A percentile compares a stretch with the other conserved stretches of the same genome.
Conservation (phyloP, 768 basidiomycete species). For the Phanerochaete carnosa region DNA sequence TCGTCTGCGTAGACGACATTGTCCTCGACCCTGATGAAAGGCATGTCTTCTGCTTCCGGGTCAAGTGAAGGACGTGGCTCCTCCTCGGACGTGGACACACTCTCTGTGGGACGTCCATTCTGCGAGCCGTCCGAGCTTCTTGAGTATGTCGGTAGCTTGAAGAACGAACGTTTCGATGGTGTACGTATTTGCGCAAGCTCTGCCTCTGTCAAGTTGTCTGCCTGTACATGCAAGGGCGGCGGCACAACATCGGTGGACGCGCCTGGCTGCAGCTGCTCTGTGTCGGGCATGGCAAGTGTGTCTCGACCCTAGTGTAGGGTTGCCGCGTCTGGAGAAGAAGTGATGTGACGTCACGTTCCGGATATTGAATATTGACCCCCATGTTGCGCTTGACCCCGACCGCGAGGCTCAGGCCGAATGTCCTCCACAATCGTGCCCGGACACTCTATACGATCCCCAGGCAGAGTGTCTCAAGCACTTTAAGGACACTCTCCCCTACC, state of each 20-base stretch:
- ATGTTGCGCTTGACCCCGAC: conserved; percentile 21
- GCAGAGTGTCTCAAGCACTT: neutral
- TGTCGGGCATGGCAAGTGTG: conserved; percentile 2
- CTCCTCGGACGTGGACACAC: neutral
- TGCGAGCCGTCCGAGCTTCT: neutral
- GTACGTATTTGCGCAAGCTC: conserved; percentile 48
- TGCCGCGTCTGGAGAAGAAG: conserved; percentile 4
- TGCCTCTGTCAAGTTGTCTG: conserved; percentile 40
- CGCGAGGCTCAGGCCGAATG: neutral
- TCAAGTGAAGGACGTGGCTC: neutral
- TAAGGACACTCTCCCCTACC: neutral
- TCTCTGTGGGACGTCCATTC: neutral
- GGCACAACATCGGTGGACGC: conserved; percentile 22
- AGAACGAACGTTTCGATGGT: conserved; percentile 24
- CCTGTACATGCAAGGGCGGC: conserved; percentile 36
- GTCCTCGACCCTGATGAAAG: conserved; percentile 13
- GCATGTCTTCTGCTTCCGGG: conserved; percentile 1
- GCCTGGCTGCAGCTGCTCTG: conserved; percentile 7
- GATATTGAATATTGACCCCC: conserved; percentile 5
- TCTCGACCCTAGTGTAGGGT: conserved; percentile 6
- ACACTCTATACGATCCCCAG: neutral
- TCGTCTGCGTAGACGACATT: neutral
- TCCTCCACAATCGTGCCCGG: neutral
- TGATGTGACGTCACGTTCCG: conserved; percentile 20
- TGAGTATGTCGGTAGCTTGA: conserved; percentile 1